Evolutionary conservation across 108 stramenopile genomes (phyloP), one percentile per base, ranked within the genome.

Genomic region (Stephanodiscus triporus): DNA sequence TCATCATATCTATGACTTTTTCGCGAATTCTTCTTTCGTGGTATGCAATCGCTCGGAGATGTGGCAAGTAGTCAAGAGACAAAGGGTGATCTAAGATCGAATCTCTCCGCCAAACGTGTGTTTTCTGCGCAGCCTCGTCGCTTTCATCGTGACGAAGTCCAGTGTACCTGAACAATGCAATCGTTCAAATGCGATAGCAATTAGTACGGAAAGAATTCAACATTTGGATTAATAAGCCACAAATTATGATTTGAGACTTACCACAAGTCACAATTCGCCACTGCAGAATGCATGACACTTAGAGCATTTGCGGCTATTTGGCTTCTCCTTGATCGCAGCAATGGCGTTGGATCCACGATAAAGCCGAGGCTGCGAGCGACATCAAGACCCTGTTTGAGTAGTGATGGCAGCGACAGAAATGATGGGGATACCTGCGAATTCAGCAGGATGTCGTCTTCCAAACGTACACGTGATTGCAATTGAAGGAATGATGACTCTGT

Each of bases 1-100:
- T 51, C 68, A 80, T 63, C 60, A 69, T 63, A 14, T 73, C 66
- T 73, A 65, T 34, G 17, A 62, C 63, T 62, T 26, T 49, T 7
- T 24, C 10, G 14, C 60, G 59, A 58, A 60, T 63, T 40, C 43
- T 80, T 9, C 63, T 58, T 58, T 80, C 79, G 30, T 80, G 24
- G 42, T 62, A 22, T 8, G 79, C 72, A 34, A 83, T 78, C 26
- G 40, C 54, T 63, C 75, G 73, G 29, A 83, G 73, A 34, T 57
- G 64, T 49, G 82, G 82, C 34, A 83, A 38, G 34, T 83, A 83
- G 43, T 83, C 82, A n/a, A 79, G 65, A 19, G 75, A 54, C 27
- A 79, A 48, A 51, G 30, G 19, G 22, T 30, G 47, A 23, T 75
- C 66, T 29, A 74, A 14, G 23, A 68, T 61, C 9, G 42, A 47